Evolutionary conservation across 495 filamentous ascomycete genomes (phyloP).

Genomic region (Poronia punctata): DNA sequence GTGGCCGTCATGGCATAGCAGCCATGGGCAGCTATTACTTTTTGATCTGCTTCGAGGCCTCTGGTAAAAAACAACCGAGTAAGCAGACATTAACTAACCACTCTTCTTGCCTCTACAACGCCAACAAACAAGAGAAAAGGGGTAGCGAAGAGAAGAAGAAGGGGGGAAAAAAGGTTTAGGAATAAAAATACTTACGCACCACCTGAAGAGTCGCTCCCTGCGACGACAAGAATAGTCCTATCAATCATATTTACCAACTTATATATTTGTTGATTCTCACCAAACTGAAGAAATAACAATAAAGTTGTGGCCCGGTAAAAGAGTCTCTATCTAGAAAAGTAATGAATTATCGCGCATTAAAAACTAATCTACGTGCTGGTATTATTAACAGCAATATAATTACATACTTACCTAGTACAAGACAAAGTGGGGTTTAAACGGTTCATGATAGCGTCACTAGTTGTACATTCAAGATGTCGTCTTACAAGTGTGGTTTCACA

Average conservation of each 20-base stretch:
- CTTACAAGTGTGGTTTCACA: conserved; percentile 1
- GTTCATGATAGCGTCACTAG: conserved; percentile 2
- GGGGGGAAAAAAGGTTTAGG: conserved; percentile 1
- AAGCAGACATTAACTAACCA: too few relatives aligned
- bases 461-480: too few relatives aligned
- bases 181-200: conserved; percentile 61
- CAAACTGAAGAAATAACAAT: too few relatives aligned
- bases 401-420: too few relatives aligned
- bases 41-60: conserved; percentile 95
- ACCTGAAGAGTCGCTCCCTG: conserved; percentile 80
- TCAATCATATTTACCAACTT: conserved; percentile 15
- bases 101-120: too few relatives aligned
- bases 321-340: not conserved
- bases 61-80: too few relatives aligned
- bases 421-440: conserved; percentile 8
- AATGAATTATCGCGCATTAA: not conserved
- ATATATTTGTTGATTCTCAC: not conserved
- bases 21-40: conserved; percentile 83
- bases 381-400: too few relatives aligned
- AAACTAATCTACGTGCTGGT: too few relatives aligned
- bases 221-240: conserved; percentile 67
- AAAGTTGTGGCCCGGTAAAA: too few relatives aligned
- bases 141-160: conserved; percentile 8
- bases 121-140: conserved; percentile 6
- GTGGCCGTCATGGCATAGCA: conserved; percentile 97